Percentiles rank a stretch among this genome's conserved stretches.
These are phyloP conservation scores for Pichia eremophila DNA, from an alignment of 805 yeast species.

Conservation along the genomic window DNA sequence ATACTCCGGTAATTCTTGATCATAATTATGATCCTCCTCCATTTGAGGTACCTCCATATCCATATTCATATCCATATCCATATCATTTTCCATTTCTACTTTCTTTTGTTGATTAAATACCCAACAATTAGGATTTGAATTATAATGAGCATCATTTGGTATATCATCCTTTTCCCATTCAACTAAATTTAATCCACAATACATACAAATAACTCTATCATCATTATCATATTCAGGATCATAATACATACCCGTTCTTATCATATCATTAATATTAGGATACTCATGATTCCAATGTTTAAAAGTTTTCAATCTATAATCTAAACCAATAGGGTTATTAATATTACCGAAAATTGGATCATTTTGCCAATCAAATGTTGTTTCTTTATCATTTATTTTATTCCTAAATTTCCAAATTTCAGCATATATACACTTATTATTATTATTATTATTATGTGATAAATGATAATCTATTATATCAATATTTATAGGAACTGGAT, in stretches of 20 bases:
- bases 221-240: constrained; percentile 34
- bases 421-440: constrained; percentile 2
- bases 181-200: constrained; percentile 53
- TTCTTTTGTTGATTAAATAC: not conserved
- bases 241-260: constrained; percentile 60
- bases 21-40: not conserved
- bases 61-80: not conserved
- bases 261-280: constrained; percentile 30
- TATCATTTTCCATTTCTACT: not conserved
- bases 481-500: constrained; percentile 3
- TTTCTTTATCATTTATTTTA: not conserved
- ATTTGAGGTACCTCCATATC: not conserved
- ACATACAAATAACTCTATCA: constrained; percentile 53
- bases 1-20: not conserved
- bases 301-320: constrained; percentile 2
- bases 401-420: constrained; percentile 7
- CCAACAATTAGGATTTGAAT: constrained; percentile 6
- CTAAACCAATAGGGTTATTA: not conserved
- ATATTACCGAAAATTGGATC: constrained; percentile 2
- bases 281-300: constrained; percentile 13
- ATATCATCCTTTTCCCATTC: constrained; percentile 68
- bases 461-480: constrained; percentile 5
- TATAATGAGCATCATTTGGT: constrained; percentile 4
- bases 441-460: not conserved
- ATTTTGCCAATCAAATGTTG: not conserved